Evolutionary conservation across 2,329 filamentous ascomycete genomes (phyloP), one percentile per base, ranked within the genome.

Genomic region (Cladosporium sp.): DNA sequence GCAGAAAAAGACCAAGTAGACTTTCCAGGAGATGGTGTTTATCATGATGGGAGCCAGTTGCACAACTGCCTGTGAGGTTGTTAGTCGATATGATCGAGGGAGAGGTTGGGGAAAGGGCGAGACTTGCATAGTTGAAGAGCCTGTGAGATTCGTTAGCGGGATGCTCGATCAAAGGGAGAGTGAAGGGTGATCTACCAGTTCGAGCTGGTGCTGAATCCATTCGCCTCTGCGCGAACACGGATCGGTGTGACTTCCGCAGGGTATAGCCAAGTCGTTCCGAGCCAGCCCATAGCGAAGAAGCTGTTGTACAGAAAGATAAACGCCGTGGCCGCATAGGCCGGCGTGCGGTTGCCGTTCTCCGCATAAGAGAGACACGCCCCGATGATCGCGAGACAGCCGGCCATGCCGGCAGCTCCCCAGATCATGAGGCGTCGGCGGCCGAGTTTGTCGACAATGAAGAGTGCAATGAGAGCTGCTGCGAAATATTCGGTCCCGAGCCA

Each of bases 1-100:
- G 53, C 56, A 58, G 49, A 74, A 73, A 61, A 77, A 79, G 56
- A 78, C 76, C 2, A 78, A 64, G 56, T 78, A 79, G 0, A 71
- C 72, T 55, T 74, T 74, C 74, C 74, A 79, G 13, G 69, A 60
- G 7, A 80, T 64, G 4, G 67, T 71, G 46, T 72, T 71, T 55
- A 79, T 72, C 7, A 76, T 68, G 3, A 73, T 69, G 0, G 77
- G 75, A 0, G 76, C 77, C 9, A 60, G 50, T 28, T 59, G 57
- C 18, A 59, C 57, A 11, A 59, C 57, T 9, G 48, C 55, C 38
- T 57, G 56, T 4, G 40, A 18, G 11, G 11, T 16, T 7, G 6
- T 46, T 19, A 37, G 32, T 19, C 48, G 44, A 13, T 34, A 31
- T 13, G 14, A 33, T n/a, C 33, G 44, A 13, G 40, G 18, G 4